Percentiles rank a stretch among this genome's conserved stretches.
These are phyloP conservation scores for Pulveroboletus ravenelii DNA, from an alignment of 768 basidiomycete genomes.

Conservation along the genomic window DNA sequence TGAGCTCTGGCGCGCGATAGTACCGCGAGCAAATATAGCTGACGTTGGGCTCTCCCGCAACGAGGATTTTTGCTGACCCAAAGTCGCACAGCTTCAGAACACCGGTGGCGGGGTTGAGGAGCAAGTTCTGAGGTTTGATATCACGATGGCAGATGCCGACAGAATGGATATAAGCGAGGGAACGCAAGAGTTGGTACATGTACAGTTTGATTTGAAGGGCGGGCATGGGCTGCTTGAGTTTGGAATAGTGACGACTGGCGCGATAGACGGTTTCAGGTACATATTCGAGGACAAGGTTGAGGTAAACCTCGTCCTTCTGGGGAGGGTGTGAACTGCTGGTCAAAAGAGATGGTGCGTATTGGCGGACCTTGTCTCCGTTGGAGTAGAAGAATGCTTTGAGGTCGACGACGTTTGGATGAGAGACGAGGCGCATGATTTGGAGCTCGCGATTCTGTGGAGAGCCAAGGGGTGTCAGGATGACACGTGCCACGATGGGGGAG, in stretches of 20 bases:
- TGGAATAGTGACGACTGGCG: conserved; percentile 97
- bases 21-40: conserved; percentile 99
- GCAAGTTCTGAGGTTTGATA: conserved; percentile 99
- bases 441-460: conserved; percentile 87
- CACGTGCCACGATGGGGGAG: background rate
- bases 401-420: conserved; percentile 97
- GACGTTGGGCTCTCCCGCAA: conserved; percentile 97
- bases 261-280: conserved; percentile 99
- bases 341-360: conserved; percentile 4
- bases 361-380: conserved; percentile 93
- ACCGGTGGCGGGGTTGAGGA: conserved; percentile 95
- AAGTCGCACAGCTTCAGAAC: conserved; percentile 98
- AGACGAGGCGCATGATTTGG: conserved; percentile 96
- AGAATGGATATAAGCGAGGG: conserved; percentile 98
- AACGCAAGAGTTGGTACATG: conserved; percentile 99
- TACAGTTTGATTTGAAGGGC: conserved; percentile 99
- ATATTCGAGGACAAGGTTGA: conserved; percentile 98
- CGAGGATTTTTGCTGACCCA: conserved; percentile 97
- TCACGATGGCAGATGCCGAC: conserved; percentile 99
- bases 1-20: conserved; percentile 98
- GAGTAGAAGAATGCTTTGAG: conserved; percentile 98
- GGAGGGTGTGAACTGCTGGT: conserved; percentile 4
- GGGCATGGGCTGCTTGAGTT: conserved; percentile 99
- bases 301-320: conserved; percentile 99
- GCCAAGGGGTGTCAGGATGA: conserved; percentile 19